Percentiles rank a stretch among this genome's conserved stretches.
These are phyloP conservation scores for Spatholobus suberectus DNA, from an alignment of 306 rosid genomes.

Conservation along the genomic window DNA sequence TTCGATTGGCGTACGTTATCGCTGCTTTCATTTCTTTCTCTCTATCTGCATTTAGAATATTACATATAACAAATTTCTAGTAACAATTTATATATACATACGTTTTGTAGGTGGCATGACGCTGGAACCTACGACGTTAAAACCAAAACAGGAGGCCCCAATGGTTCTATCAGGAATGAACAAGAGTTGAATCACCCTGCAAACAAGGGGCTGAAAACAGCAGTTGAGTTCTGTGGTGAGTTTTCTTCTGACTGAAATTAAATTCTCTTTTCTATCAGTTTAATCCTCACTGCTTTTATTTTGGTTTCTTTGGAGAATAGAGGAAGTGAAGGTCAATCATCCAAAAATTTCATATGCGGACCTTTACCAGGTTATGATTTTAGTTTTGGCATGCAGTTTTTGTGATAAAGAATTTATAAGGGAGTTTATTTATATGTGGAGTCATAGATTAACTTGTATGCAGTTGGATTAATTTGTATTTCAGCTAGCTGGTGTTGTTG, in stretches of 20 bases:
- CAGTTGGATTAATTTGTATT: conserved; percentile 8
- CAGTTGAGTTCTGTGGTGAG: conserved; percentile 77
- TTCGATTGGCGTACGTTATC: conserved; percentile 76
- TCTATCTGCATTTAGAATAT: background rate
- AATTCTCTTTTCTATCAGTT: background rate
- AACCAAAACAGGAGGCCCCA: conserved; percentile 77
- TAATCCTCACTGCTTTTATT: conserved; percentile 24
- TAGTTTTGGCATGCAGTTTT: background rate
- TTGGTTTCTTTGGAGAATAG: conserved; percentile 48
- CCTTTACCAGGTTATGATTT: conserved; percentile 70
- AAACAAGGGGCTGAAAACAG: conserved; percentile 70
- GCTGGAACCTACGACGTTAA: conserved; percentile 81
- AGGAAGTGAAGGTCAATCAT: conserved; percentile 74
- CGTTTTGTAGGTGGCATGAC: conserved; percentile 91
- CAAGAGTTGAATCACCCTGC: conserved; percentile 63
- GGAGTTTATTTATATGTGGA: background rate
- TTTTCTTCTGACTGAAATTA: background rate
- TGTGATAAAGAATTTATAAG: background rate
- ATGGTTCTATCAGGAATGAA: conserved; percentile 76
- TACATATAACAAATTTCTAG: background rate
- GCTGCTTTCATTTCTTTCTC: background rate
- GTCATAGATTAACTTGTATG: conserved; percentile 17
- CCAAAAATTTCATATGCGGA: conserved; percentile 79
- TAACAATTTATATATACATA: background rate
- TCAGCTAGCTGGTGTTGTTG: conserved; percentile 94